Conservation (phyloP, 129 eudicot genomes). For the Arctium minus region DNA sequence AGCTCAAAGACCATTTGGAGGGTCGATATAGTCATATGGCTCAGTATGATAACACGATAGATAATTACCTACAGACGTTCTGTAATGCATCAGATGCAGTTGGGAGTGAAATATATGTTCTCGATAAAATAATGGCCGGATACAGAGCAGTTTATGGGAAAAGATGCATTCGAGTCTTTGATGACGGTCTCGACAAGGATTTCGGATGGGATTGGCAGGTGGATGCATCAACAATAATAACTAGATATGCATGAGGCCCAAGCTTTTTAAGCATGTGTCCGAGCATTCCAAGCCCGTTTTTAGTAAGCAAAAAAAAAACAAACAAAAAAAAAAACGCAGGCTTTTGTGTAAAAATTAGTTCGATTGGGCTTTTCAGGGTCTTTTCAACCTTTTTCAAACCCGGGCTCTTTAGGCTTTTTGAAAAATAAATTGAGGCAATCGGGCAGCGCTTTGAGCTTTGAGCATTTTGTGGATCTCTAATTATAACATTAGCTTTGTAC, state of each 20-base stretch:
- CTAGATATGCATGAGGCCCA: background rate
- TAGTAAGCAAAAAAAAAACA: no score
- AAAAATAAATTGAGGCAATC: background rate
- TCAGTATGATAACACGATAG: conserved; percentile 10
- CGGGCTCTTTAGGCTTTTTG: no score
- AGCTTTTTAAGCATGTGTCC: no score
- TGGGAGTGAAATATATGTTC: background rate
- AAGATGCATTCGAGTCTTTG: background rate
- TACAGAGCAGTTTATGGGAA: background rate
- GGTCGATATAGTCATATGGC: background rate
- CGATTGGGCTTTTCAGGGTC: no score
- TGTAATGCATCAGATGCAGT: conserved; percentile 19
- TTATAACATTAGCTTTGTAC: background rate
- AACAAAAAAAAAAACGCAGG: no score
- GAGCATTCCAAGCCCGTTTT: no score
- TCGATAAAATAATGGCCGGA: conserved; percentile 10
- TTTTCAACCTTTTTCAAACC: no score
- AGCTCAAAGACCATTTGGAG: background rate
- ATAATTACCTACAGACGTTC: background rate
- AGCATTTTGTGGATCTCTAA: background rate
- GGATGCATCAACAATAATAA: background rate
- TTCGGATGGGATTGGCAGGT: conserved; percentile 30
- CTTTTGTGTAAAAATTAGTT: no score
- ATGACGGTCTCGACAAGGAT: background rate
- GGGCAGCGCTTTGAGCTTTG: background rate